Evolutionary conservation across 805 yeast genomes (phyloP).

Genomic region (Saturnispora silvae): DNA sequence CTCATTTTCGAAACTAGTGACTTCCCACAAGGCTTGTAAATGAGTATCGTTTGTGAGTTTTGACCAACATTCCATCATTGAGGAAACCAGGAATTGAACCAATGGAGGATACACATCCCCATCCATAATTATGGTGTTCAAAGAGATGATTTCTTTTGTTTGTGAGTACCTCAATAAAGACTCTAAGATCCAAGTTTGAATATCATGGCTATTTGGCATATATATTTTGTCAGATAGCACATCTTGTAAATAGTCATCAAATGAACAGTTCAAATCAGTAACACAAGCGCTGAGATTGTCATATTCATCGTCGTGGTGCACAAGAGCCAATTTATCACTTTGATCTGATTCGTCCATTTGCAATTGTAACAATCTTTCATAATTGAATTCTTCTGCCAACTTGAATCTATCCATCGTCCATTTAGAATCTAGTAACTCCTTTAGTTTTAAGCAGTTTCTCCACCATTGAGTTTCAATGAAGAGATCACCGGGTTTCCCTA

Average conservation of each 20-base stretch:
- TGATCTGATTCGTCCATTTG: no score
- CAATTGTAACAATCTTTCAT: conserved; percentile 1
- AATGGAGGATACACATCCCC: background rate
- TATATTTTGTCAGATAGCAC: background rate
- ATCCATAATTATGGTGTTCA: background rate
- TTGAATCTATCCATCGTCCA: conserved; percentile 4
- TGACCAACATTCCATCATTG: conserved; percentile 1
- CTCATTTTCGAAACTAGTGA: conserved; percentile 1
- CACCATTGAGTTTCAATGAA: conserved; percentile 29
- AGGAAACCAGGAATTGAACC: background rate
- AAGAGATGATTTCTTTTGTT: background rate
- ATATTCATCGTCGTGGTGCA: background rate
- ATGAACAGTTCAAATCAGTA: conserved; percentile 3
- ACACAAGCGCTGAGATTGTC: background rate
- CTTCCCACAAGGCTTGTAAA: conserved; percentile 1
- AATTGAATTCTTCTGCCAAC: background rate
- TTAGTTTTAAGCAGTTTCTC: conserved; percentile 20
- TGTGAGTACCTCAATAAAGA: background rate
- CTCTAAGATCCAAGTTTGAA: conserved; percentile 1
- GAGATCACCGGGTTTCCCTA: conserved; percentile 18
- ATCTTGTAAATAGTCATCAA: conserved; percentile 1
- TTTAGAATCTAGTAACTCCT: conserved; percentile 9
- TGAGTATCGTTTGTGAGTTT: background rate
- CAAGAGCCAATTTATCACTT: no score
- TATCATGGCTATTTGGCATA: conserved; percentile 1